Evolutionary conservation across 805 yeast species (phyloP).

Genomic region (Candida incommunis): DNA sequence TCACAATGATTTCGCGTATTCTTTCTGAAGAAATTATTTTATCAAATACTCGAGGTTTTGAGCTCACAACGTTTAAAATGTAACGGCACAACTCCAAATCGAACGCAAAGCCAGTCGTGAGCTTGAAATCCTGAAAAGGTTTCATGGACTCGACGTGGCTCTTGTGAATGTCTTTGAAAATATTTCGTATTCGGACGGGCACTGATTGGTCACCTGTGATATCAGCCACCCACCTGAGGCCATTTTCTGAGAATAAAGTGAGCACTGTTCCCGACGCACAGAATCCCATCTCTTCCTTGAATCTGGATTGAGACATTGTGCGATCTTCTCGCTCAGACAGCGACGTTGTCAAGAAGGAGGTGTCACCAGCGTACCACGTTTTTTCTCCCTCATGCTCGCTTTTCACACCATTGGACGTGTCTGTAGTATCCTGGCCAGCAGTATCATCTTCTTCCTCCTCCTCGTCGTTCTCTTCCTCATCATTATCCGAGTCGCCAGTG

Average conservation of each 20-base stretch:
- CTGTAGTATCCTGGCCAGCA: constrained; percentile 1
- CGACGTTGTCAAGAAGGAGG: background rate
- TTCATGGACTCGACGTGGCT: constrained; percentile 4
- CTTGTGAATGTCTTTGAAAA: constrained; percentile 4
- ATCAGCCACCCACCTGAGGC: constrained; percentile 27
- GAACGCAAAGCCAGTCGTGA: constrained; percentile 1
- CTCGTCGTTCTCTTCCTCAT: constrained; percentile 2
- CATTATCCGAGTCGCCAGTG: constrained; percentile 1
- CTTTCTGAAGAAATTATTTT: background rate
- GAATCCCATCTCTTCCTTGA: constrained; percentile 13
- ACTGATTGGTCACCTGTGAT: constrained; percentile 7
- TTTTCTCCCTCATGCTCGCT: constrained; percentile 4
- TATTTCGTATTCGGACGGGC: background rate
- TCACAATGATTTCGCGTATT: background rate
- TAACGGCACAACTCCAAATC: background rate
- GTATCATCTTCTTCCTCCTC: constrained; percentile 3
- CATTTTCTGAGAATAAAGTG: constrained; percentile 27
- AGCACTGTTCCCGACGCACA: constrained; percentile 14
- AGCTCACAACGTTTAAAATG: background rate
- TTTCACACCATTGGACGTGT: constrained; percentile 4
- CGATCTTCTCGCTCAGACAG: background rate
- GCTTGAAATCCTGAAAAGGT: constrained; percentile 2
- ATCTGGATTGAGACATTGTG: constrained; percentile 4
- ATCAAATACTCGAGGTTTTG: background rate
- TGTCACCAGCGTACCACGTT: background rate